These are phyloP conservation scores for Monosporozyma aerobia DNA, from an alignment of 805 yeast species.

Conservation along the genomic window DNA sequence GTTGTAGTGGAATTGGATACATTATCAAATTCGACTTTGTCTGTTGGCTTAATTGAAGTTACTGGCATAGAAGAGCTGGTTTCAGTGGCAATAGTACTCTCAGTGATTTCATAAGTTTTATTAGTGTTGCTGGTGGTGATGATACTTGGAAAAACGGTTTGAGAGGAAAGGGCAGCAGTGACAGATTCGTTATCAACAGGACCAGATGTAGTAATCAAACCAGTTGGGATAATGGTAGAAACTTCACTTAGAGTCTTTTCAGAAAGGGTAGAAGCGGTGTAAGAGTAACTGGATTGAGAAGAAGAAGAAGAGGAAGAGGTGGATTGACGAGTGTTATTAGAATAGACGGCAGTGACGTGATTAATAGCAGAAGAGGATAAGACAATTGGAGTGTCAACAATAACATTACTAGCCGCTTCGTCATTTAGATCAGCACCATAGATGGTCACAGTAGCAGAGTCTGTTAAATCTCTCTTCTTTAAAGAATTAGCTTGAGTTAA, in stretches of 20 bases:
- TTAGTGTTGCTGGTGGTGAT: not conserved
- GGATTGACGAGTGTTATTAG: not conserved
- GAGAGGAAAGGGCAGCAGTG: not conserved
- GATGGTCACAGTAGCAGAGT: conserved; percentile 7
- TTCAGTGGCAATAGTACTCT: conserved; percentile 1
- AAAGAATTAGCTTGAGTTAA: conserved; percentile 1
- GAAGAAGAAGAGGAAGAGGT: not conserved
- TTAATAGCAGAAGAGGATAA: not conserved
- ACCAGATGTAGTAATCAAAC: not conserved
- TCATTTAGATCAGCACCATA: conserved; percentile 6
- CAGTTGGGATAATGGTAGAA: not conserved
- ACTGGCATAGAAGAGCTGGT: conserved; percentile 1
- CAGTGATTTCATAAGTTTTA: not conserved
- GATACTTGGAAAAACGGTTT: not conserved
- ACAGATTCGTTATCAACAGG: not conserved
- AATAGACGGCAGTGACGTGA: not conserved
- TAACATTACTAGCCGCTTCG: conserved; percentile 2
- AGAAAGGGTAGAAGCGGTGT: not conserved
- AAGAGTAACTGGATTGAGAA: not conserved
- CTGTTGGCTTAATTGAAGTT: not conserved
- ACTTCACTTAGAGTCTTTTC: not conserved
- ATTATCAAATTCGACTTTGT: not conserved
- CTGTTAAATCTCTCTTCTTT: conserved; percentile 9
- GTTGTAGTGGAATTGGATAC: not conserved
- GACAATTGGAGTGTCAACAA: not conserved